These are phyloP conservation scores for Pseudozyma pruni DNA, from an alignment of 1,284 basidiomycete genomes.

Conservation along the genomic window DNA sequence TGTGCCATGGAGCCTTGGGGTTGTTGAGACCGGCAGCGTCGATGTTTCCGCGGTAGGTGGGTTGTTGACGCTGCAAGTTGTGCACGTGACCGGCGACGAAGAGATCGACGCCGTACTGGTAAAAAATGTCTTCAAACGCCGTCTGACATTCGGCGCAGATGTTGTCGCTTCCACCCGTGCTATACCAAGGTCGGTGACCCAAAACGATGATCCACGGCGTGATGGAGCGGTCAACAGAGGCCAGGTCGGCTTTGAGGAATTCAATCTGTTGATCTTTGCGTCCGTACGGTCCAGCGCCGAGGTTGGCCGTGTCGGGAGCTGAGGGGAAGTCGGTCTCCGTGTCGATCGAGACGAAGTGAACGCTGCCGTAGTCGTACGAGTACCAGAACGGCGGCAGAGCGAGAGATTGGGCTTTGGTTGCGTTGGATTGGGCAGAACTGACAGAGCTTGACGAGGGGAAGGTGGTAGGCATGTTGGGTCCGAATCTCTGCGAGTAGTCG, in stretches of 20 bases:
- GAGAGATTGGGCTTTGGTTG: constrained; percentile 10
- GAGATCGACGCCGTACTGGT: constrained; percentile 67
- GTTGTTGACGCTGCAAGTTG: constrained; percentile 67
- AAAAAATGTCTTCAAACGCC: constrained; percentile 67
- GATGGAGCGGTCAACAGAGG: constrained; percentile 65
- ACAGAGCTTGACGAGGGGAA: constrained; percentile 24
- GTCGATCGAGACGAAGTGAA: constrained; percentile 53
- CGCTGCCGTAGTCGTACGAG: constrained; percentile 53
- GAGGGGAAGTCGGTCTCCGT: constrained; percentile 56
- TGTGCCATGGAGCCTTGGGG: constrained; percentile 63
- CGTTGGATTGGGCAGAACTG: constrained; percentile 9
- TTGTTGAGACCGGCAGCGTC: constrained; percentile 53
- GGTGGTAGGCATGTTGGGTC: constrained; percentile 43
- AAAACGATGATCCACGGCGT: constrained; percentile 69
- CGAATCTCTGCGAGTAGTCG: constrained; percentile 39
- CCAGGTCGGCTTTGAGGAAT: constrained; percentile 65
- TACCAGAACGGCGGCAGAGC: constrained; percentile 50
- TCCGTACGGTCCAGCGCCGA: constrained; percentile 32
- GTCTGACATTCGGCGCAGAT: constrained; percentile 63
- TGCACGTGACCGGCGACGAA: constrained; percentile 68
- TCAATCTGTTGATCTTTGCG: constrained; percentile 38
- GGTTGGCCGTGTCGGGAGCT: constrained; percentile 47
- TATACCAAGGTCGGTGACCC: constrained; percentile 65
- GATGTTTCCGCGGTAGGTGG: constrained; percentile 60
- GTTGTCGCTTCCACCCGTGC: constrained; percentile 41